Conservation (phyloP, 2,329 filamentous ascomycete genomes). For the Onygena corvina region DNA sequence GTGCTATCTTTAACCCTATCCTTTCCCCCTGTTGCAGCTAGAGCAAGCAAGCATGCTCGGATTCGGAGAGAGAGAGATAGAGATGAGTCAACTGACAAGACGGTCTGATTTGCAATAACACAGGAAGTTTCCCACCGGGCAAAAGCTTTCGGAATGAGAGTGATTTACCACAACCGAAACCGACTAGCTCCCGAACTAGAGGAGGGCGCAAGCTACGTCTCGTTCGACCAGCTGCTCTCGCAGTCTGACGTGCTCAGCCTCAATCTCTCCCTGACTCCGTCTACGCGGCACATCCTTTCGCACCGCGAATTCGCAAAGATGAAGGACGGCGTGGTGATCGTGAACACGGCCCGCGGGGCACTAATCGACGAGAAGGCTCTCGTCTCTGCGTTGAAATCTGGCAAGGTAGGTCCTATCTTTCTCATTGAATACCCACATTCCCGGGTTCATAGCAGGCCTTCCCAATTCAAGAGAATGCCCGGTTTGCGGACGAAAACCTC, state of each 20-base stretch:
- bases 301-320: constrained; percentile 32
- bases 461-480: too few relatives aligned
- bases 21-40: background rate
- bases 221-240: constrained; percentile 37
- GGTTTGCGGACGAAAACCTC: background rate
- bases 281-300: constrained; percentile 37
- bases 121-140: constrained; percentile 37
- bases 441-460: background rate
- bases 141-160: constrained; percentile 37
- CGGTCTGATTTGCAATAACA: background rate
- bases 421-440: too few relatives aligned
- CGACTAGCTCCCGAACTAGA: constrained; percentile 32
- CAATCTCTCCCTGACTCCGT: constrained; percentile 35
- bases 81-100: constrained; percentile 6
- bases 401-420: constrained; percentile 26
- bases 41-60: too few relatives aligned
- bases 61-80: too few relatives aligned
- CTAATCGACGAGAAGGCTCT: constrained; percentile 36
- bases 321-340: constrained; percentile 27
- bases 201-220: constrained; percentile 33
- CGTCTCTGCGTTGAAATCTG: constrained; percentile 34
- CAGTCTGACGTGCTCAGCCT: constrained; percentile 36
- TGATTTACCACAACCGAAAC: constrained; percentile 38
- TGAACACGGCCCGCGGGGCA: constrained; percentile 27
- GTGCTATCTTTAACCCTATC: constrained; percentile 11